phyloP scores from a whole-genome alignment of 352 stramenopile genomes.

The Pythium guiyangense region DNA sequence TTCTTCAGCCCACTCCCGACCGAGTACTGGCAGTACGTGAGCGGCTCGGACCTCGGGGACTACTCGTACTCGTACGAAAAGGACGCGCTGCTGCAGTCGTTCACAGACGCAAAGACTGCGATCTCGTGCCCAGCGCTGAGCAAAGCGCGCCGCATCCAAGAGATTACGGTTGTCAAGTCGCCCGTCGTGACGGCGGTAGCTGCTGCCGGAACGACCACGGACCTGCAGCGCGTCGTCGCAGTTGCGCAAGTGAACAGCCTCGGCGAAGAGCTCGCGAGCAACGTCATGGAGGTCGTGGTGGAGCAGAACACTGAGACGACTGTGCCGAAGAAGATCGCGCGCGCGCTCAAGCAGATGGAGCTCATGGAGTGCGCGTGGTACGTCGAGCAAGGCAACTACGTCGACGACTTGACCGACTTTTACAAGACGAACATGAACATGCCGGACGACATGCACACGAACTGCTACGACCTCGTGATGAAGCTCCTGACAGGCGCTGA shows the following conservation, averaged over 20 bases:
- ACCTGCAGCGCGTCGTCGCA: not conserved
- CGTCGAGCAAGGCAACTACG: conserved; percentile 15
- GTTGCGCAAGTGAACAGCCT: not conserved
- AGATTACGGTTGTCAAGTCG: not conserved
- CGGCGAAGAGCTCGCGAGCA: not conserved
- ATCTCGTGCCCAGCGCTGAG: conserved; percentile 6
- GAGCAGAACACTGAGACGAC: not conserved
- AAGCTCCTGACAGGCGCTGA: conserved; percentile 11
- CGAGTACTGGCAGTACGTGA: conserved; percentile 64
- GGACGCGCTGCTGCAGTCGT: conserved; percentile 35
- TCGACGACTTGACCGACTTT: conserved; percentile 22
- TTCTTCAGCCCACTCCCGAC: conserved; percentile 54
- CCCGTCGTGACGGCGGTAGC: no score
- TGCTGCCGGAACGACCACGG: not conserved
- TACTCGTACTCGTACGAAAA: conserved; percentile 61
- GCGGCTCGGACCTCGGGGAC: conserved; percentile 34
- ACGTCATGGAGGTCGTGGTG: not conserved
- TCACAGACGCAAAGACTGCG: conserved; percentile 2
- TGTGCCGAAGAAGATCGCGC: not conserved
- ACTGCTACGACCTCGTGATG: conserved; percentile 17
- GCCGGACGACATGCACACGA: conserved; percentile 4
- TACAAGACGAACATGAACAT: conserved; percentile 24
- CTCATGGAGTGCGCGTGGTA: conserved; percentile 37
- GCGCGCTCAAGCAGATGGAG: conserved; percentile 21
- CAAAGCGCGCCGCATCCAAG: conserved; percentile 5